Conservation (phyloP, 495 filamentous ascomycete genomes). For the Hyaloscypha bicolor region DNA sequence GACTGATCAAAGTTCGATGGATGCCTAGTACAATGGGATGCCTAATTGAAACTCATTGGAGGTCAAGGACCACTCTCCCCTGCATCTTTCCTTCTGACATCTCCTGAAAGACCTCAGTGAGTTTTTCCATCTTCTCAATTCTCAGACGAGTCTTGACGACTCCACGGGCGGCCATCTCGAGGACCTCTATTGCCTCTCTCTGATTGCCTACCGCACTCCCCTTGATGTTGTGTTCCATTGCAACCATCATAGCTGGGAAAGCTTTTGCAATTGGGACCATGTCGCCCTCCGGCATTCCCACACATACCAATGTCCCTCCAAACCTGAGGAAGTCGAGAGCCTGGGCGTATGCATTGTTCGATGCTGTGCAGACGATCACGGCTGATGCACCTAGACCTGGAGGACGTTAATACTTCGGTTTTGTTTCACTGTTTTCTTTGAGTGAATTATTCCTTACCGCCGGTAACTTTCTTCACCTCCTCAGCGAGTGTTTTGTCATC, state of each 20-base stretch:
- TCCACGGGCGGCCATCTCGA: slow-evolving; percentile 65
- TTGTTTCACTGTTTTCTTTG: neutral
- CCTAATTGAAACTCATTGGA: slow-evolving; percentile 31
- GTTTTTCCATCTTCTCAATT: slow-evolving; percentile 60
- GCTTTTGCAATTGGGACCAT: slow-evolving; percentile 54
- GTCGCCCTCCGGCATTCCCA: slow-evolving; percentile 68
- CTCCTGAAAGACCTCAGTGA: slow-evolving; percentile 63
- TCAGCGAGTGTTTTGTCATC: slow-evolving; percentile 47
- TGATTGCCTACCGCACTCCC: slow-evolving; percentile 67
- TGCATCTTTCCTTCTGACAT: slow-evolving; percentile 59
- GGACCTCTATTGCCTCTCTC: slow-evolving; percentile 64
- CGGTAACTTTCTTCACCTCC: slow-evolving; percentile 55
- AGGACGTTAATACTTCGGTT: neutral
- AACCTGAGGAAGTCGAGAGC: slow-evolving; percentile 61
- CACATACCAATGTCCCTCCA: slow-evolving; percentile 63
- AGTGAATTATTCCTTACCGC: slow-evolving; percentile 36
- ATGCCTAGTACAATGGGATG: neutral
- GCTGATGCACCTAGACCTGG: slow-evolving; percentile 54
- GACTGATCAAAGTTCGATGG: neutral
- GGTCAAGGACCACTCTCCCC: slow-evolving; percentile 61
- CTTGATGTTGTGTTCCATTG: slow-evolving; percentile 56
- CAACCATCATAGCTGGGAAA: slow-evolving; percentile 52
- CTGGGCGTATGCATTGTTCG: slow-evolving; percentile 66
- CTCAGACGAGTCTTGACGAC: slow-evolving; percentile 62
- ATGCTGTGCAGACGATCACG: slow-evolving; percentile 65